Conservation (phyloP, 768 basidiomycete species). For the Rhodosporidiobolus odoratus region DNA sequence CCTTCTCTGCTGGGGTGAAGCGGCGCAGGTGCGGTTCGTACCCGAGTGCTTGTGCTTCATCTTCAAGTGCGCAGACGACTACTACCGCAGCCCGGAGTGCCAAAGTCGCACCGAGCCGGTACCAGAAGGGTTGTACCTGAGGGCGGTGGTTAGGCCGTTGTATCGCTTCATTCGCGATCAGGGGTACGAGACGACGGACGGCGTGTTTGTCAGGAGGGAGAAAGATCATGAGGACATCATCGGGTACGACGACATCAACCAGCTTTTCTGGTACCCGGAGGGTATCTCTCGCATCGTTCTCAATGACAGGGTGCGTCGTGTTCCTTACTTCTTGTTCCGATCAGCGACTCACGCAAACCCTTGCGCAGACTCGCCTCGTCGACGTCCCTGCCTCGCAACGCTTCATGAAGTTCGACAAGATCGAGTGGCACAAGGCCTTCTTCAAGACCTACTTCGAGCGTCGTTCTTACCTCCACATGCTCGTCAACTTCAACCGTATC, state of each 20-base stretch:
- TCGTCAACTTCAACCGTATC: slow-evolving; percentile 99
- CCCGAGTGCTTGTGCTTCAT: slow-evolving; percentile 98
- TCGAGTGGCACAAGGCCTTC: slow-evolving; percentile 94
- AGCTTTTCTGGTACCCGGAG: slow-evolving; percentile 99
- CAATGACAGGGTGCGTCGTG: slow-evolving; percentile 65
- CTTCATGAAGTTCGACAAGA: slow-evolving; percentile 92
- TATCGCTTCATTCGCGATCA: slow-evolving; percentile 97
- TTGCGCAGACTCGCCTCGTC: slow-evolving; percentile 70
- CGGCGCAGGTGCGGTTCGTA: slow-evolving; percentile 90
- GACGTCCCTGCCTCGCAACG: slow-evolving; percentile 85
- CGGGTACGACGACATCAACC: slow-evolving; percentile 98
- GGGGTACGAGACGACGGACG: slow-evolving; percentile 92
- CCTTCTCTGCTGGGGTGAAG: slow-evolving; percentile 95
- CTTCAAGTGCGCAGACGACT: slow-evolving; percentile 99
- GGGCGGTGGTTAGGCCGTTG: slow-evolving; percentile 81
- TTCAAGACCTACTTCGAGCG: slow-evolving; percentile 99
- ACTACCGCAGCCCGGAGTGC: slow-evolving; percentile 97
- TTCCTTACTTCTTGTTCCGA: not conserved
- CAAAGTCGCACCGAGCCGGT: slow-evolving; percentile 87
- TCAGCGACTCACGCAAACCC: slow-evolving; percentile 12
- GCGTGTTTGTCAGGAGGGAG: slow-evolving; percentile 88
- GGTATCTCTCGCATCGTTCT: slow-evolving; percentile 88
- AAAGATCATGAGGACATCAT: slow-evolving; percentile 89
- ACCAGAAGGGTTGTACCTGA: slow-evolving; percentile 89
- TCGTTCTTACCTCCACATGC: slow-evolving; percentile 88